Evolutionary conservation across 139 green algal species (phyloP).

Genomic region (Nannochloris sp.): DNA sequence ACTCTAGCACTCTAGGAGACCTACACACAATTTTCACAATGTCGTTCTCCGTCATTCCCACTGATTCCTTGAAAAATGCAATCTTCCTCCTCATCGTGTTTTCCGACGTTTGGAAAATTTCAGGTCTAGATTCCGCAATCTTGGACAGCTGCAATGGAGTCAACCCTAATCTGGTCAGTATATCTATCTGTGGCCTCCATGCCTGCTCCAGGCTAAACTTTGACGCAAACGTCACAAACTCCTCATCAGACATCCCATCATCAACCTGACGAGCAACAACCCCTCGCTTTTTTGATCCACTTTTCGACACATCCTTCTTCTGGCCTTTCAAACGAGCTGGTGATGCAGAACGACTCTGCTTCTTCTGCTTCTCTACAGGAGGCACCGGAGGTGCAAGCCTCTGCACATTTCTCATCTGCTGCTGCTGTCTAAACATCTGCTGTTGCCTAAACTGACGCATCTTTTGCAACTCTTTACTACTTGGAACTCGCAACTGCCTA

Average conservation of each 20-base stretch:
- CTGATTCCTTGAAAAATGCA: slow-evolving; percentile 30
- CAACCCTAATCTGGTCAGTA: slow-evolving; percentile 21
- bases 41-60: slow-evolving; percentile 32
- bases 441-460: slow-evolving; percentile 13
- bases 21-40: slow-evolving; percentile 44
- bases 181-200: slow-evolving; percentile 24
- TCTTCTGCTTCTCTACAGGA: neutral
- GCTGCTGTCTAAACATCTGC: slow-evolving; percentile 11
- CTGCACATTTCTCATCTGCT: neutral
- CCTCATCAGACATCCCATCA: neutral
- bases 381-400: neutral
- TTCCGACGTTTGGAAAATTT: slow-evolving; percentile 26
- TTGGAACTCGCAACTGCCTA: slow-evolving; percentile 7
- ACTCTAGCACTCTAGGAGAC: slow-evolving; percentile 46
- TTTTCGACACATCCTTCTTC: neutral
- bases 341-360: neutral
- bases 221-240: slow-evolving; percentile 10
- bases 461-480: slow-evolving; percentile 14
- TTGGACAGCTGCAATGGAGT: slow-evolving; percentile 13
- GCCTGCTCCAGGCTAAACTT: slow-evolving; percentile 9
- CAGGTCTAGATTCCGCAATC: slow-evolving; percentile 5
- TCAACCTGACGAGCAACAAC: neutral
- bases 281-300: neutral
- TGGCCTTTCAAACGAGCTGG: slow-evolving; percentile 5
- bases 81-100: slow-evolving; percentile 34